Percentiles rank a stretch among this genome's conserved stretches.
Conservation (phyloP, 2,329 filamentous ascomycete genomes). For the Trichoderma sp. region DNA sequence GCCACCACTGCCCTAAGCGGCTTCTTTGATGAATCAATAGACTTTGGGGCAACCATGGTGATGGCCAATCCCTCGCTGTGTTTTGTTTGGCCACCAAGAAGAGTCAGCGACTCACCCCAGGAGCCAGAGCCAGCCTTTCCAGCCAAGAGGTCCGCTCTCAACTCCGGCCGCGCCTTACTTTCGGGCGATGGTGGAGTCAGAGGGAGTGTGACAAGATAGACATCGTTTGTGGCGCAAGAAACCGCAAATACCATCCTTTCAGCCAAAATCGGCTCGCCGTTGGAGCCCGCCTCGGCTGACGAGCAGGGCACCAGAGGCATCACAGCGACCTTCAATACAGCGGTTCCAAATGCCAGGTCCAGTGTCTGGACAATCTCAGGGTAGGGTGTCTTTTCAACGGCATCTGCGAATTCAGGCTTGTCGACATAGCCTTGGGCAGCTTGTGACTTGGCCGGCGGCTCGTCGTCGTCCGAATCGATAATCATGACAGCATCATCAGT, state of each 20-base stretch:
- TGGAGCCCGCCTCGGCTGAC: constrained; percentile 49
- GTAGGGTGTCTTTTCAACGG: constrained; percentile 48
- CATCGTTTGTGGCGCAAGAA: constrained; percentile 56
- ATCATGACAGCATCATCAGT: constrained; percentile 58
- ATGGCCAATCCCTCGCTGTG: constrained; percentile 57
- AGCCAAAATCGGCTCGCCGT: constrained; percentile 48
- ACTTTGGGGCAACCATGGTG: constrained; percentile 46
- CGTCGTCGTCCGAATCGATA: constrained; percentile 62
- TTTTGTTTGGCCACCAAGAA: constrained; percentile 53
- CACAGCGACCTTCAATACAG: constrained; percentile 55
- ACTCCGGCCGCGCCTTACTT: constrained; percentile 56
- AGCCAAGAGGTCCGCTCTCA: constrained; percentile 50
- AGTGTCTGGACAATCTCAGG: constrained; percentile 59
- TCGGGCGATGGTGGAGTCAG: constrained; percentile 60
- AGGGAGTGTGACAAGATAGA: constrained; percentile 58
- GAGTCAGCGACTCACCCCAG: constrained; percentile 61
- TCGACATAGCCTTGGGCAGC: constrained; percentile 44
- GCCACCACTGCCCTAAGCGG: constrained; percentile 54
- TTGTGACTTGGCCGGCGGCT: constrained; percentile 37
- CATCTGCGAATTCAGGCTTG: constrained; percentile 58
- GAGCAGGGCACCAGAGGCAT: constrained; percentile 50
- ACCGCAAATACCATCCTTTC: constrained; percentile 61
- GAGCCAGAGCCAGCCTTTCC: constrained; percentile 57
- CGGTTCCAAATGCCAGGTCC: constrained; percentile 58
- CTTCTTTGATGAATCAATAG: constrained; percentile 38